These are phyloP conservation scores for Spirogloea muscicola DNA, from an alignment of 139 green algal species.

Conservation along the genomic window DNA sequence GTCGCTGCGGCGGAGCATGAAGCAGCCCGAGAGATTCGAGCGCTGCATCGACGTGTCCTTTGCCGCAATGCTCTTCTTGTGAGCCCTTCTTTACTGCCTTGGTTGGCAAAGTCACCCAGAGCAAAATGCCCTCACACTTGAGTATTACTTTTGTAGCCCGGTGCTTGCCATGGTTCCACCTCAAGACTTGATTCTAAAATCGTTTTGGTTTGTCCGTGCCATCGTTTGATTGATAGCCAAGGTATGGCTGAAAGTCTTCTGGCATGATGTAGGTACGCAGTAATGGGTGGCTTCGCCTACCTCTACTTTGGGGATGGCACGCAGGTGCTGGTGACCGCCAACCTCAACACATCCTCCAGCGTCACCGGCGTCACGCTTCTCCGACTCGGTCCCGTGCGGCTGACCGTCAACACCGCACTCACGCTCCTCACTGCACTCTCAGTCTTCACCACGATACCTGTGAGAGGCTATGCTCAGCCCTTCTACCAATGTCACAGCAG, in stretches of 20 bases:
- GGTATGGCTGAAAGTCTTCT: too few relatives aligned
- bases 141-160: too few relatives aligned
- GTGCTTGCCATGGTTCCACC: too few relatives aligned
- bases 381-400: neutral
- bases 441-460: slow-evolving; percentile 3
- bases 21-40: slow-evolving; percentile 5
- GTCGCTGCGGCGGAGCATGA: slow-evolving; percentile 11
- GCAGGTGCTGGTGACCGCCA: slow-evolving; percentile 16
- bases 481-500: too few relatives aligned
- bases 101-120: too few relatives aligned
- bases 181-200: too few relatives aligned
- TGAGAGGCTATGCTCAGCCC: too few relatives aligned
- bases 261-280: slow-evolving; percentile 8
- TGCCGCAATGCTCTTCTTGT: slow-evolving; percentile 14
- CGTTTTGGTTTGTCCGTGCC: too few relatives aligned
- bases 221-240: too few relatives aligned
- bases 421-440: slow-evolving; percentile 1
- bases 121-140: too few relatives aligned
- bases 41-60: slow-evolving; percentile 11
- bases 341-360: neutral
- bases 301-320: slow-evolving; percentile 8
- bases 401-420: slow-evolving; percentile 2
- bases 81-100: neutral
- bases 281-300: slow-evolving; percentile 16
- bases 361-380: slow-evolving; percentile 7